Conservation (phyloP, 2,329 filamentous ascomycete genomes). For the Trichoderma koningii region DNA sequence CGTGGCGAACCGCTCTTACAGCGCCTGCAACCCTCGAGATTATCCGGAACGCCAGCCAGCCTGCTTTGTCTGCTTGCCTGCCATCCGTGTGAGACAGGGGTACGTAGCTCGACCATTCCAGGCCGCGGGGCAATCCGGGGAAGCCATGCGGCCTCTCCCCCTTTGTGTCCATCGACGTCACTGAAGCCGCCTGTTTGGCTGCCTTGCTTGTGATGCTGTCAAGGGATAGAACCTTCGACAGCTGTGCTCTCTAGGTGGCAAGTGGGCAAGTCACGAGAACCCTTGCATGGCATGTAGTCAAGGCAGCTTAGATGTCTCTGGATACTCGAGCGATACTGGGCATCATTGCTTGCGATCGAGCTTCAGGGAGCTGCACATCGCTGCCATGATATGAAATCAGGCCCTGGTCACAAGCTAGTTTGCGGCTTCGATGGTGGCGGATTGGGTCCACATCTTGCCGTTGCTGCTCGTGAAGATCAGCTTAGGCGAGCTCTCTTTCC, state of each 20-base stretch:
- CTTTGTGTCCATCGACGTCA: slow-evolving; percentile 17
- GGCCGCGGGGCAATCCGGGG: slow-evolving; percentile 24
- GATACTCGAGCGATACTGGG: neutral
- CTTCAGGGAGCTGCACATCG: neutral
- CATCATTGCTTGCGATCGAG: neutral
- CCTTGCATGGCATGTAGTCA: neutral
- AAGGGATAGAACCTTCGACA: slow-evolving; percentile 1
- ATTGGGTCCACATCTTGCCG: neutral
- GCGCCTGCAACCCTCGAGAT: neutral
- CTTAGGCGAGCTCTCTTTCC: neutral
- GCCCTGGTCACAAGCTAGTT: neutral
- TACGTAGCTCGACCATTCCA: neutral
- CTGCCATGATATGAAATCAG: neutral
- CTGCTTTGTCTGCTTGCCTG: neutral
- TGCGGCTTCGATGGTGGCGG: slow-evolving; percentile 1
- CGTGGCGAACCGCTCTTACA: neutral
- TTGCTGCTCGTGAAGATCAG: neutral
- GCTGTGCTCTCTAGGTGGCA: neutral
- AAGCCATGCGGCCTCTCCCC: neutral
- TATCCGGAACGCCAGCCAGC: slow-evolving; percentile 2
- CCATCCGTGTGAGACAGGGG: neutral
- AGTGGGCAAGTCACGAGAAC: neutral
- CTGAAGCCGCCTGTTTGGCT: neutral
- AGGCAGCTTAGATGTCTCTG: neutral
- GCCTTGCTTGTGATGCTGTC: neutral